phyloP scores from a whole-genome alignment of 1,139 yeast genomes.

The Hyphopichia burtonii region DNA sequence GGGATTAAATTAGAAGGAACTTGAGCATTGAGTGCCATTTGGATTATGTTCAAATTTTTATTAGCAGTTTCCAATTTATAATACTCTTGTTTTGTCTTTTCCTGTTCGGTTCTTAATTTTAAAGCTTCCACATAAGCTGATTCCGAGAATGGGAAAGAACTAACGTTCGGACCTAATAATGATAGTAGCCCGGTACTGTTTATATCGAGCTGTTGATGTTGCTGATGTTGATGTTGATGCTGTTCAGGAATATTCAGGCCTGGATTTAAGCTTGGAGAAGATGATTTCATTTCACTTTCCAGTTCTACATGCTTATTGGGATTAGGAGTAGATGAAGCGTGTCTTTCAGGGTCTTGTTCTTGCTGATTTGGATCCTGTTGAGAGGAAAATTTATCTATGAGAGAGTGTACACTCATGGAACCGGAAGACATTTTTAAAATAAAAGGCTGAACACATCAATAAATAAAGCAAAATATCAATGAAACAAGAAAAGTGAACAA shows the following conservation, averaged over 20 bases:
- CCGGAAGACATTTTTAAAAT: constrained; percentile 9
- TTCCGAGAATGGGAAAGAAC: constrained; percentile 62
- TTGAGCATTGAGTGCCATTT: constrained; percentile 59
- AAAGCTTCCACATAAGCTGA: constrained; percentile 62
- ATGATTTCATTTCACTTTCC: constrained; percentile 1
- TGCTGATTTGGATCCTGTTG: constrained; percentile 1
- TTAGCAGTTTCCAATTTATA: constrained; percentile 65
- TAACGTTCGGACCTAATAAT: constrained; percentile 53
- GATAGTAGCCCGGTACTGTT: constrained; percentile 23
- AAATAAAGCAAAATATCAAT: neutral
- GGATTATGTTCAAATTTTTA: constrained; percentile 59
- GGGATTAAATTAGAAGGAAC: constrained; percentile 74
- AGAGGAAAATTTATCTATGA: constrained; percentile 19
- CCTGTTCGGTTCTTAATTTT: constrained; percentile 70
- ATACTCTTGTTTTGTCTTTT: constrained; percentile 78
- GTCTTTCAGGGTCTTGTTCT: neutral
- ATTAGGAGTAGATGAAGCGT: neutral
- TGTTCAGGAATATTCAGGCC: neutral
- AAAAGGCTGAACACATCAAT: neutral
- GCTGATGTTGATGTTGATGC: neutral
- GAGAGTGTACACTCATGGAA: constrained; percentile 29
- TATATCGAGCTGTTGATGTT: neutral
- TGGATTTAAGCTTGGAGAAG: neutral
- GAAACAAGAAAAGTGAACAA: neutral
- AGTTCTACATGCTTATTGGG: constrained; percentile 1